These are phyloP conservation scores for Aspergillus amoenus DNA, from an alignment of 2,329 filamentous ascomycete genomes.

Conservation along the genomic window DNA sequence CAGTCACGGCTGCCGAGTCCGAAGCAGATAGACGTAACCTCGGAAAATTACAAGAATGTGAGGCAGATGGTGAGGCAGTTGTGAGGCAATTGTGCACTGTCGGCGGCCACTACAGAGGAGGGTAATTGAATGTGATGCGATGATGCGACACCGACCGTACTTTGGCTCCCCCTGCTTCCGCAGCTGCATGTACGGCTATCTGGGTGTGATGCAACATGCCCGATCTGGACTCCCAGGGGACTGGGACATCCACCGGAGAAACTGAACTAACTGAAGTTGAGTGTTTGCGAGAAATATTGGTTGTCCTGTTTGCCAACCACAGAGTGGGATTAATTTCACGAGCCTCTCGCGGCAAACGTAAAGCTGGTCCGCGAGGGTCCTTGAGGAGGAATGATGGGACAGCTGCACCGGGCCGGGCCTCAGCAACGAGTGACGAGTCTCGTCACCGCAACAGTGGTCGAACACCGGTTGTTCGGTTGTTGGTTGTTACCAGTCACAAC, in stretches of 20 bases:
- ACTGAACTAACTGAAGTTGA: not conserved
- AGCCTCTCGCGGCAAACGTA: not conserved
- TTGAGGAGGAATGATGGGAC: not conserved
- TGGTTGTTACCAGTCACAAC: too few species aligned
- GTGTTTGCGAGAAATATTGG: not conserved
- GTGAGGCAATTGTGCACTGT: too few species aligned
- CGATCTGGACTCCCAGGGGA: not conserved
- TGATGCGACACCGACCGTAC: not conserved
- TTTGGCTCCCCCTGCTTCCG: slow-evolving; percentile 8
- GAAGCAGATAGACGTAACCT: not conserved
- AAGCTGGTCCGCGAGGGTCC: not conserved
- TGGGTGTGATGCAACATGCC: not conserved
- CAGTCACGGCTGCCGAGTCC: not conserved
- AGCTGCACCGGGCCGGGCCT: not conserved
- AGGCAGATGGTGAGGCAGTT: not conserved
- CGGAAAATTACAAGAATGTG: not conserved
- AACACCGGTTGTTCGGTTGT: too few species aligned
- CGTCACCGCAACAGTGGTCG: not conserved
- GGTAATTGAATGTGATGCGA: not conserved
- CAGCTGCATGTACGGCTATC: slow-evolving; percentile 16
- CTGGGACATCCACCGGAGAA: not conserved
- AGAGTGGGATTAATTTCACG: not conserved
- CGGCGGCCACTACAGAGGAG: too few species aligned
- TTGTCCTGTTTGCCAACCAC: not conserved
- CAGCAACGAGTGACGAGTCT: not conserved